Base-by-base conservation (phyloP, 169 alveolate genomes). In the Eimeria acervulina region DNA sequence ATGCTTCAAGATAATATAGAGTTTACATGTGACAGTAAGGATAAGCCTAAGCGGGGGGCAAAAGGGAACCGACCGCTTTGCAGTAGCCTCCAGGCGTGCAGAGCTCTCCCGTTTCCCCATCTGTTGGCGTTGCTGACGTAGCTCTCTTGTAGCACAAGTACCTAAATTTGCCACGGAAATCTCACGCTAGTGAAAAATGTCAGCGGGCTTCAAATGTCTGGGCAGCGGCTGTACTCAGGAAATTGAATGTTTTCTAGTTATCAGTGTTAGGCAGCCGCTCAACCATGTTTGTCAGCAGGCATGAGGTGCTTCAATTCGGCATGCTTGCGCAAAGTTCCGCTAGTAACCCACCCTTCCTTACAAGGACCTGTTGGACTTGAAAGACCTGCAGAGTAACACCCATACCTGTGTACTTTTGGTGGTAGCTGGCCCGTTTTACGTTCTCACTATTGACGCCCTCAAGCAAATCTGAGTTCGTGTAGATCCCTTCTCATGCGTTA, bases 31-130 rank as follows among this genome's bases (percentile, higher is more conserved):
- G 80, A 33, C 80, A 1, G 23, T 3, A 13, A 31, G n/a, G 0
- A 33, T 31, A 10, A 0, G 28, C 42, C n/a, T 31, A 13, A 28
- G 19, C 84, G 55, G 63, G 0, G 61, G 87, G 13, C 15, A 66
- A 76, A 3, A 52, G 40, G 17, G 66, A 23, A 36, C 91, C 19
- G 40, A 81, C 95, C 83, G 28, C 72, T 42, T 92, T 59, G 84
- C 95, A 92, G 84, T 92, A 92, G 83, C 89, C 88, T 8, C 95
- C 95, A 0, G 95, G 85, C 12, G 88, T 44, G 84, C 95, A 92
- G 33, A 21, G 84, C 40, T 78, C 80, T 26, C 88, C 95, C 1
- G 90, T 85, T 26, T 33, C 61, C 38, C 93, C 93, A 21, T 85
- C 93, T 0, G 80, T 85, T 36, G 93, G 93, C 40, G 28, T 23